These are phyloP conservation scores for Sporothrix mexicana DNA, from an alignment of 2,329 filamentous ascomycete species.

Conservation along the genomic window DNA sequence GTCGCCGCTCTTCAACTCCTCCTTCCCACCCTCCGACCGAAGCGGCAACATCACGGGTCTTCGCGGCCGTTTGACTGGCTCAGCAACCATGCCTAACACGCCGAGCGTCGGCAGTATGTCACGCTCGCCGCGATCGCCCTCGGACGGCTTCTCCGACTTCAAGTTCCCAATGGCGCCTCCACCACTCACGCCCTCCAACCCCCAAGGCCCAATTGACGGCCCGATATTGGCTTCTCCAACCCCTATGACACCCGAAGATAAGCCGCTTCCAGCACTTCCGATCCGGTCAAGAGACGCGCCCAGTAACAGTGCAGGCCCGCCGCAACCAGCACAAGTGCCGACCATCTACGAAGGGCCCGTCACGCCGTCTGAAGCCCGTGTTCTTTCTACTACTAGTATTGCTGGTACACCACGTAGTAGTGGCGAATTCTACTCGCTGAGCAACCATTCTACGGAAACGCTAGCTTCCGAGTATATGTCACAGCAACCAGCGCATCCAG, in stretches of 20 bases:
- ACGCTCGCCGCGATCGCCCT: constrained; percentile 50
- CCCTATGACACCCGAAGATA: constrained; percentile 45
- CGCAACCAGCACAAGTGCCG: constrained; percentile 45
- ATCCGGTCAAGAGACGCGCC: constrained; percentile 50
- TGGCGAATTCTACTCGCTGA: constrained; percentile 91
- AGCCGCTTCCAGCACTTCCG: constrained; percentile 47
- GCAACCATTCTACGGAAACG: constrained; percentile 94
- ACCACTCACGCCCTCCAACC: constrained; percentile 45
- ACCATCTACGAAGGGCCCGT: constrained; percentile 55
- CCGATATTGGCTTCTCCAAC: constrained; percentile 36
- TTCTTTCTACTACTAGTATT: constrained; percentile 79
- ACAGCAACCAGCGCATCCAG: constrained; percentile 51
- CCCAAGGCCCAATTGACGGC: constrained; percentile 34
- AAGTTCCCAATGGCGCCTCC: constrained; percentile 56
- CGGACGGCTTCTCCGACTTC: constrained; percentile 60
- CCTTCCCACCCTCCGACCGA: constrained; percentile 52
- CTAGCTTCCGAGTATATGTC: constrained; percentile 85
- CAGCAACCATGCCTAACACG: constrained; percentile 54
- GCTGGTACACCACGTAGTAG: constrained; percentile 86
- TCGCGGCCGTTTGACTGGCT: constrained; percentile 48
- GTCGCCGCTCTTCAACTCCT: constrained; percentile 61
- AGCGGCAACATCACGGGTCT: constrained; percentile 49
- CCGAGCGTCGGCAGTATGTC: constrained; percentile 46
- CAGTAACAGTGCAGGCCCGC: neutral
- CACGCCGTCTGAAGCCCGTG: constrained; percentile 62